These are phyloP conservation scores for Saccharomyces hybrid DNA, from an alignment of 1,139 yeast species.

Conservation along the genomic window DNA sequence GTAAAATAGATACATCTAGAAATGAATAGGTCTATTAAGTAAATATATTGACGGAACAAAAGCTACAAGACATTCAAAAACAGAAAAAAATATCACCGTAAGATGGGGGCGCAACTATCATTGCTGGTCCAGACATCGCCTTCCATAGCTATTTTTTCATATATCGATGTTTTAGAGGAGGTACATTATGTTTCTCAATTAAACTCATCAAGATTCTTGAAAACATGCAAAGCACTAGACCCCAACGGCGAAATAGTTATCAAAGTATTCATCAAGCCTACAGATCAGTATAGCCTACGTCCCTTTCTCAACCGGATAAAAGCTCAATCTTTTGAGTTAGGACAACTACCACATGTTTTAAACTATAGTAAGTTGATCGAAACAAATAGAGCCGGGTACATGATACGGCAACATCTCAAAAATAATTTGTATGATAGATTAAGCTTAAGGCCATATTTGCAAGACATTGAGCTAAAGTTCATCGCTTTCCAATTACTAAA, in stretches of 20 bases:
- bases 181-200: constrained; percentile 67
- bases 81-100: not conserved
- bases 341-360: constrained; percentile 53
- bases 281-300: constrained; percentile 35
- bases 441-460: constrained; percentile 81
- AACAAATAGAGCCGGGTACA: constrained; percentile 87
- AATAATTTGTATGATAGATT: constrained; percentile 80
- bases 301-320: constrained; percentile 15
- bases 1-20: constrained; percentile 3
- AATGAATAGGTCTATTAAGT: not conserved
- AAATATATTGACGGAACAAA: not conserved
- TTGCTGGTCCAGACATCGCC: constrained; percentile 85
- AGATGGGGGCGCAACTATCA: constrained; percentile 84
- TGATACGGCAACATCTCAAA: constrained; percentile 72
- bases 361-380: constrained; percentile 73
- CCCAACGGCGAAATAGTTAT: constrained; percentile 64
- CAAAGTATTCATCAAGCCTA: constrained; percentile 76
- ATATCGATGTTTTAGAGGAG: constrained; percentile 68
- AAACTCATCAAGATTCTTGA: constrained; percentile 74
- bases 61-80: not conserved
- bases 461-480: constrained; percentile 76
- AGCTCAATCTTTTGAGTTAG: constrained; percentile 33
- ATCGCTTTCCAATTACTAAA: constrained; percentile 69
- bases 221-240: constrained; percentile 74
- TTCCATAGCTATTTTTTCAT: constrained; percentile 86